Evolutionary conservation across 352 stramenopile species (phyloP).

Genomic region (Phytophthora citrophthora): DNA sequence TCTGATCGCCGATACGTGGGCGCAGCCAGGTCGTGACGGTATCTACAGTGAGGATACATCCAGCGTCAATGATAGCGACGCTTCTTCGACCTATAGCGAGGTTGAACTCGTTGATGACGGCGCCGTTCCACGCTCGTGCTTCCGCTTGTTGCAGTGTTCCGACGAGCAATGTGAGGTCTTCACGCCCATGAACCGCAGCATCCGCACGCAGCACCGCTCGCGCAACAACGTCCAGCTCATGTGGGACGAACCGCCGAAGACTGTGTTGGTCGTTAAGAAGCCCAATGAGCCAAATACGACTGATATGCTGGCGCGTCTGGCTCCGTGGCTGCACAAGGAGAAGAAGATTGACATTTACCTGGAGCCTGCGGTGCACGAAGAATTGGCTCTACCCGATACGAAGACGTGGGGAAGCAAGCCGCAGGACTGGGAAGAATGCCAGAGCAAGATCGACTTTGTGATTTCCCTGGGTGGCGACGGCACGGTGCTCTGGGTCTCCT

Average conservation of each 20-base stretch:
- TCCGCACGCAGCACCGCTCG: constrained; percentile 83
- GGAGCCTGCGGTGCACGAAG: constrained; percentile 76
- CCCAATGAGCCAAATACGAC: constrained; percentile 83
- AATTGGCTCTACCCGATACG: constrained; percentile 58
- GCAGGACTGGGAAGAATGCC: constrained; percentile 69
- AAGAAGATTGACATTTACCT: constrained; percentile 77
- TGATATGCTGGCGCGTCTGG: constrained; percentile 67
- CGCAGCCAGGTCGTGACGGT: constrained; percentile 64
- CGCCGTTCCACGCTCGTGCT: constrained; percentile 56
- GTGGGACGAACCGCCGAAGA: constrained; percentile 85
- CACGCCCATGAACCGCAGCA: constrained; percentile 85
- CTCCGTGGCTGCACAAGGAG: constrained; percentile 77
- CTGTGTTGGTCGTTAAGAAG: constrained; percentile 90
- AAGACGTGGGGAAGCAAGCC: constrained; percentile 68
- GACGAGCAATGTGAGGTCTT: constrained; percentile 91
- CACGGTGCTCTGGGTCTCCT: constrained; percentile 89
- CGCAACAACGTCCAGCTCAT: constrained; percentile 91
- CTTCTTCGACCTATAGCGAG: constrained; percentile 58
- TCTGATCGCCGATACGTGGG: constrained; percentile 81
- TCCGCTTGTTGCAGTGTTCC: constrained; percentile 85
- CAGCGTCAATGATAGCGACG: constrained; percentile 52
- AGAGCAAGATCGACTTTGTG: constrained; percentile 91
- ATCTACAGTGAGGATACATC: constrained; percentile 77
- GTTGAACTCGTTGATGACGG: constrained; percentile 34
- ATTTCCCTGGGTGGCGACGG: constrained; percentile 96